Conservation (phyloP, 2,329 filamentous ascomycete genomes). For the Fusarium nygamai region DNA sequence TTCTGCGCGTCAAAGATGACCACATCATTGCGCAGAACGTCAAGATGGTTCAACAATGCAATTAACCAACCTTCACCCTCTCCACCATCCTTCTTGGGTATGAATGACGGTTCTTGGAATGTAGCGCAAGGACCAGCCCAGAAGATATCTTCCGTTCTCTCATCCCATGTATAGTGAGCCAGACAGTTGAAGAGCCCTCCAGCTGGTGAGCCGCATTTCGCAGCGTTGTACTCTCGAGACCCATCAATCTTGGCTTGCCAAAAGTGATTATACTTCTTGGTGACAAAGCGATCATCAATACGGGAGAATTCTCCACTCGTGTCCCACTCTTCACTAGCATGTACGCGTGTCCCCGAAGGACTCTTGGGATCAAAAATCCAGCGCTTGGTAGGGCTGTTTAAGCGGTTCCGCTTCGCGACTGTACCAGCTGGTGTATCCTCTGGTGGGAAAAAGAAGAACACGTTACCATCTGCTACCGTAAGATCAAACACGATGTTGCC, state of each 20-base stretch:
- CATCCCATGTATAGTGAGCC: conserved; percentile 9
- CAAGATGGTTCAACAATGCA: conserved; percentile 10
- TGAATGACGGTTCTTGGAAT: conserved; percentile 9
- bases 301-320: conserved; percentile 13
- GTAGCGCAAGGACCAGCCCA: not conserved
- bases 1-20: conserved; percentile 7
- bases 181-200: conserved; percentile 14
- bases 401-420: not conserved
- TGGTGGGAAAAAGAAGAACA: conserved; percentile 23
- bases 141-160: not conserved
- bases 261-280: conserved; percentile 13
- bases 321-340: not conserved
- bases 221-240: not conserved
- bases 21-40: conserved; percentile 5
- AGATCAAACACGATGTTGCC: conserved; percentile 18
- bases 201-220: not conserved
- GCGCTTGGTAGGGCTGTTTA: not conserved
- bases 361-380: not conserved
- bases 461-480: conserved; percentile 15
- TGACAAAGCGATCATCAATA: conserved; percentile 10
- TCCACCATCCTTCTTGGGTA: not conserved
- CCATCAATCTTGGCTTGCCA: conserved; percentile 15
- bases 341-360: not conserved
- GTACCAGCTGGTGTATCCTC: not conserved
- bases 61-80: conserved; percentile 3